Percentiles rank a stretch among this genome's conserved stretches.
Conservation (phyloP, 2,329 filamentous ascomycete genomes). For the Arthrobotrys conoides region DNA sequence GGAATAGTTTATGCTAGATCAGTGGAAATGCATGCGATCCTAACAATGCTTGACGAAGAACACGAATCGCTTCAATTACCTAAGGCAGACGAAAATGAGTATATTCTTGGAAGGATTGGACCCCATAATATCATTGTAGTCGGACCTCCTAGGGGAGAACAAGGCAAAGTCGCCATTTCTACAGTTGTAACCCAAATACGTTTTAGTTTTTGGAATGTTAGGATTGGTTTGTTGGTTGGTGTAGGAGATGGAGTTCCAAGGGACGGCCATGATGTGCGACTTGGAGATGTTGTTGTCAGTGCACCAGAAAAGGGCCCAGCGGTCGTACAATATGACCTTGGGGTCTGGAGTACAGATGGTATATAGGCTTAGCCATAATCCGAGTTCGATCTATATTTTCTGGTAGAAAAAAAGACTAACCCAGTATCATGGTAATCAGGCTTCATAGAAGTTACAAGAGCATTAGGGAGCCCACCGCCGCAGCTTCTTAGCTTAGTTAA, state of each 20-base stretch:
- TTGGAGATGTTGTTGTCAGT: constrained; percentile 30
- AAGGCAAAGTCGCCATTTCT: neutral
- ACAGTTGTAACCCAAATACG: neutral
- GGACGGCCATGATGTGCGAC: constrained; percentile 4
- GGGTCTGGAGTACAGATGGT: neutral
- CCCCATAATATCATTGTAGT: constrained; percentile 34
- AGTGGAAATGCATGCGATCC: constrained; percentile 26
- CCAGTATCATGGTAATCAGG: neutral
- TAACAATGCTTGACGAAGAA: constrained; percentile 17
- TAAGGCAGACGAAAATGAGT: constrained; percentile 21
- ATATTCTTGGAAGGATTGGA: constrained; percentile 23
- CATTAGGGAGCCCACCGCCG: neutral
- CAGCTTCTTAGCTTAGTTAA: neutral
- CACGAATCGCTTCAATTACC: neutral
- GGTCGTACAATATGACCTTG: constrained; percentile 29
- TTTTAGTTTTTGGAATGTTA: constrained; percentile 8
- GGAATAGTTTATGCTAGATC: constrained; percentile 20
- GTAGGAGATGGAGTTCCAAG: constrained; percentile 16
- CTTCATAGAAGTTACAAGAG: neutral
- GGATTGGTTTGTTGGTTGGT: constrained; percentile 10
- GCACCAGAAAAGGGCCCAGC: constrained; percentile 26
- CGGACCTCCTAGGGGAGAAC: neutral
- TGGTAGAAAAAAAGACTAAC: neutral
- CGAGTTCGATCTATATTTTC: too few relatives aligned
- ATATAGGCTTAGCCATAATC: neutral